Evolutionary conservation across 2,329 filamentous ascomycete species (phyloP).

Genomic region (Epichloe coenophiala): DNA sequence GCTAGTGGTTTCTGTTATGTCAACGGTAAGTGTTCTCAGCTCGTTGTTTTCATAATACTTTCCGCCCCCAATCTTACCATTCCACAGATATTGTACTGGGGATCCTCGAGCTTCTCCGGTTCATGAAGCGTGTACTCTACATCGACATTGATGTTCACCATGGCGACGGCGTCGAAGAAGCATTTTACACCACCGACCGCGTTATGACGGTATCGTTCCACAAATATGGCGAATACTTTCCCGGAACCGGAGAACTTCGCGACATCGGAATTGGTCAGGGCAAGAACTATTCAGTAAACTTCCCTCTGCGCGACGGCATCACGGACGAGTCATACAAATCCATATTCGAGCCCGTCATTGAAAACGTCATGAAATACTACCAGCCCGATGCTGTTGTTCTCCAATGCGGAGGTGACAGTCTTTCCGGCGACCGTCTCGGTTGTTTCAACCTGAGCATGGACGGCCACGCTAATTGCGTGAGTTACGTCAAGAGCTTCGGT

Average conservation of each 20-base stretch:
- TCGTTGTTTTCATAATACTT: not conserved
- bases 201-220: constrained; percentile 92
- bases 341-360: constrained; percentile 84
- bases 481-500: constrained; percentile 74
- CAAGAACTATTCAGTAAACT: constrained; percentile 83
- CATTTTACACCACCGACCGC: constrained; percentile 83
- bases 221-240: constrained; percentile 95
- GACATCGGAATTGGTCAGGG: constrained; percentile 79
- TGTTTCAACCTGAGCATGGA: constrained; percentile 98
- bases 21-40: constrained; percentile 50
- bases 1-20: constrained; percentile 97
- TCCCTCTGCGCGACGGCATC: constrained; percentile 83
- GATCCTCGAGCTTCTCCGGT: constrained; percentile 80
- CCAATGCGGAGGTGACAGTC: constrained; percentile 88
- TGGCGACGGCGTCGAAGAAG: constrained; percentile 84
- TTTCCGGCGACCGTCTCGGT: constrained; percentile 86
- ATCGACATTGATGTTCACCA: constrained; percentile 95
- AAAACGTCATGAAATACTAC: constrained; percentile 76
- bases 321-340: constrained; percentile 80
- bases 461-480: constrained; percentile 88
- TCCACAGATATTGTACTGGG: constrained; percentile 82
- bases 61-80: constrained; percentile 3
- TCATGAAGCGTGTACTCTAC: constrained; percentile 91
- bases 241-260: constrained; percentile 75
- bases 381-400: constrained; percentile 84